Percentiles rank a stretch among this genome's conserved stretches.
Conservation (phyloP, 352 stramenopile genomes). For the Pythium guiyangense region DNA sequence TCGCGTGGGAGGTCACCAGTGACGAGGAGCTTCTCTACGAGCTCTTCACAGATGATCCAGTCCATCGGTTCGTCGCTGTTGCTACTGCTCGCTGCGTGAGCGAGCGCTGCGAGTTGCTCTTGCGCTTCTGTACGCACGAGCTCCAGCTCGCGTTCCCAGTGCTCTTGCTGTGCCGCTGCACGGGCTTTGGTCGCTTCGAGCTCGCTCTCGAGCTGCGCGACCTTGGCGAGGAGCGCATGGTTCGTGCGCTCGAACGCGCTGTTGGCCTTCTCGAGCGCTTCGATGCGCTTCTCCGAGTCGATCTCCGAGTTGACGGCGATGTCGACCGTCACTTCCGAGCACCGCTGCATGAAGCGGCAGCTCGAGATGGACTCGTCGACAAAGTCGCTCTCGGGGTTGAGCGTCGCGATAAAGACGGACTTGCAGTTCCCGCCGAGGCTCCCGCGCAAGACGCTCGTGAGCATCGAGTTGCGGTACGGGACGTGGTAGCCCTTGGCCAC, state of each 20-base stretch:
- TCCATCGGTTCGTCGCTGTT: constrained; percentile 19
- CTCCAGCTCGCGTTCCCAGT: constrained; percentile 25
- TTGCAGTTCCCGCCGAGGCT: constrained; percentile 96
- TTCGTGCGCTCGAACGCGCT: constrained; percentile 36
- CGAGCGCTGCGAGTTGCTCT: constrained; percentile 18
- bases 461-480: constrained; percentile 96
- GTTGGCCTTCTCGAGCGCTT: constrained; percentile 50
- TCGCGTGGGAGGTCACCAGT: constrained; percentile 39
- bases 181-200: constrained; percentile 27
- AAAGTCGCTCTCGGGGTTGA: constrained; percentile 88
- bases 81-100: constrained; percentile 3
- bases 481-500: constrained; percentile 75
- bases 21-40: constrained; percentile 48
- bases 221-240: constrained; percentile 30
- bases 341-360: constrained; percentile 95
- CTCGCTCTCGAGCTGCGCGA: constrained; percentile 44
- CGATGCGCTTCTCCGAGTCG: constrained; percentile 55
- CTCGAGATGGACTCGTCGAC: constrained; percentile 93
- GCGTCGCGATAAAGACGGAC: constrained; percentile 95
- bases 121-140: constrained; percentile 26
- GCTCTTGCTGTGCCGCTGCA: constrained; percentile 26
- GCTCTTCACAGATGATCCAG: constrained; percentile 52
- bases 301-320: constrained; percentile 64
- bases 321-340: constrained; percentile 84
- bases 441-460: constrained; percentile 94